Base-by-base conservation (phyloP, 1,284 basidiomycete species). In the Puccinia horiana region DNA sequence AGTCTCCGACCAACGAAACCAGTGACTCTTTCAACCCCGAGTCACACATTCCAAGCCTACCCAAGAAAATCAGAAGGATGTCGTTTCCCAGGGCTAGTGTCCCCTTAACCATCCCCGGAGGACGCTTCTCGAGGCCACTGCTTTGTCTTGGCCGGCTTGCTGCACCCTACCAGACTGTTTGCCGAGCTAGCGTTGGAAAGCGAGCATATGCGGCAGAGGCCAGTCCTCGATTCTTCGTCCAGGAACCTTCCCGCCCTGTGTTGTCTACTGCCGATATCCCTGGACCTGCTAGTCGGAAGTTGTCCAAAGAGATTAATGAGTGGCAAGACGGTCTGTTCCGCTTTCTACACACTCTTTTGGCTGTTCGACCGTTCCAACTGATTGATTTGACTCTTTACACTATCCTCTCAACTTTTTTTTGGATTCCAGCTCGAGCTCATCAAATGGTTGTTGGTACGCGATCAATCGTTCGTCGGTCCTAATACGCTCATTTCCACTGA, bases 261-360 rank as follows among this genome's bases (percentile, higher is more conserved):
- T 42, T 87, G 54, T 54, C 82, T 11, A 84, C 86, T 12, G n/a
- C 81, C 0, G 37, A 83, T 8, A 83, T 88, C 23, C 87, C 87
- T 6, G 87, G 87, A 3, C 86, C 86, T 54, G 84, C 83, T 32
- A 86, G 85, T 44, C 83, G 85, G 72, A 82, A 84, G 61, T 81
- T 85, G 37, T 86, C 84, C 65, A 77, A 83, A 40, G 81, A 82
- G 63, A 88, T 89, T 82, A 86, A 85, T 44, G 83, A 83, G 18
- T 87, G 85, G 85, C 85, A 40, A 79, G 85, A 76, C 12, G 29
- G 32, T 70, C 47, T n/a, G 77, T 14, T 37, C 16, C 58, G 6
- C 6, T 32, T 23, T 0, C 18, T 2, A n/a, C n/a, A n/a, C n/a
- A n/a, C 32, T 1, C 8, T 11, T 26, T 77, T 79, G 35, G 81